Conservation (phyloP, 768 basidiomycete genomes). For the Mycena haematopus region DNA sequence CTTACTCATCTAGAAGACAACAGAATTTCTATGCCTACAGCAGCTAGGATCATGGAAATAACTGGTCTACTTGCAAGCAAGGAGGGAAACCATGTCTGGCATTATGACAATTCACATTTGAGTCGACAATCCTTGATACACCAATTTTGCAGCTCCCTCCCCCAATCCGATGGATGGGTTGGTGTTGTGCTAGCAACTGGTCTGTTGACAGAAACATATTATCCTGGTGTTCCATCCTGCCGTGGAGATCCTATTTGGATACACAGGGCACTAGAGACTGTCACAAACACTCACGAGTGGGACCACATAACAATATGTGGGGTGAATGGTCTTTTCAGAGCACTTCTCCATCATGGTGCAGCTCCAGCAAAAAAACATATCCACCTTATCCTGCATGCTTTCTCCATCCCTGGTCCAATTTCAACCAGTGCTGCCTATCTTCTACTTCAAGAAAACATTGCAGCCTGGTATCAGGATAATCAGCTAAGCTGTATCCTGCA, state of each 20-base stretch:
- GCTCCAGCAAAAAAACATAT: not conserved
- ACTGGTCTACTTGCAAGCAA: not conserved
- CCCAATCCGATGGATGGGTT: not conserved
- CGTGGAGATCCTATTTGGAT: not conserved
- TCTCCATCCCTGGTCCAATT: not conserved
- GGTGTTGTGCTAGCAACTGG: not conserved
- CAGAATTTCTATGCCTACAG: not conserved
- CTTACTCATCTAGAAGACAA: not conserved
- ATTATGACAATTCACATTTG: not conserved
- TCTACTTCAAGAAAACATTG: not conserved
- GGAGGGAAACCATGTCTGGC: not conserved
- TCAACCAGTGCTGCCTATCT: not conserved
- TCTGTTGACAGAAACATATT: not conserved
- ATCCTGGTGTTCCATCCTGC: not conserved
- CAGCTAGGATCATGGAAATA: not conserved
- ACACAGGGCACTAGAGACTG: not conserved
- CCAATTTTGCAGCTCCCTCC: conserved; percentile 1
- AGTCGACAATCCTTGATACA: not conserved
- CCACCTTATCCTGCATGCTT: not conserved
- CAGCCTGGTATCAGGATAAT: not conserved
- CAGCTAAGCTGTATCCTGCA: not conserved
- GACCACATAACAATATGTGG: not conserved
- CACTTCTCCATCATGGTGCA: not conserved
- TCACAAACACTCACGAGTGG: not conserved
- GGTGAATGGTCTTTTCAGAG: not conserved